Evolutionary conservation across 306 rosid genomes (phyloP), one percentile per base, ranked within the genome.

Genomic region (Vigna mungo): DNA sequence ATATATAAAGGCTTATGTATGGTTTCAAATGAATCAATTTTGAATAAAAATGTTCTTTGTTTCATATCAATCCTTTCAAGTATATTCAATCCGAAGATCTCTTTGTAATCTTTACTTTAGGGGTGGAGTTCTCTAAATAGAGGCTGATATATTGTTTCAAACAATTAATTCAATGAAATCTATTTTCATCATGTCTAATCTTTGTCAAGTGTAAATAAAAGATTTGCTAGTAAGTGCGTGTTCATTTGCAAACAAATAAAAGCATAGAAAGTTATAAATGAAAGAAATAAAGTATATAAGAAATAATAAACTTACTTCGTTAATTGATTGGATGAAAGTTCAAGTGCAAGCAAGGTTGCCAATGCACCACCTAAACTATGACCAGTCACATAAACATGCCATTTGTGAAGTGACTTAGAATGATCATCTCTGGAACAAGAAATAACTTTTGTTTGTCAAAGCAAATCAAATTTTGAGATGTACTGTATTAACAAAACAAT

Each of bases 291-390:
- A 62, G 81, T 27, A 47, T 49, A 48, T 52, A 49, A 74, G 66
- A 81, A 66, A 49, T 20, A 74, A 75, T 69, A 23, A 85, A 76
- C 97, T 84, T 82, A 94, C 98, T 89, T 94, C 41, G 89, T 88
- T 67, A 94, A 81, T 78, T 92, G 97, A 74, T 91, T 92, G 47
- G 96, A 89, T 39, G 97, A 88, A 80, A 94, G 97, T 81, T 94
- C 98, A 63, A 94, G 97, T 53, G 96, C 93, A 56, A 92, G 95
- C 89, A 94, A 89, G 80, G 98, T 94, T 10, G 98, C 96, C 83
- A 94, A 81, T 73, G 97, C 98, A 70, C 98, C 98, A 44, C 98
- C 98, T 84, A 92, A 88, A 86, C 98, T 94, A 81, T 94, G 98
- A 82, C 98, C 98, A 66, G 98, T 94, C 60, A 92, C 81, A 82